A percentile compares a stretch with the other conserved stretches of the same genome.
Conservation (phyloP, 352 stramenopile genomes). For the Albugo candida region DNA sequence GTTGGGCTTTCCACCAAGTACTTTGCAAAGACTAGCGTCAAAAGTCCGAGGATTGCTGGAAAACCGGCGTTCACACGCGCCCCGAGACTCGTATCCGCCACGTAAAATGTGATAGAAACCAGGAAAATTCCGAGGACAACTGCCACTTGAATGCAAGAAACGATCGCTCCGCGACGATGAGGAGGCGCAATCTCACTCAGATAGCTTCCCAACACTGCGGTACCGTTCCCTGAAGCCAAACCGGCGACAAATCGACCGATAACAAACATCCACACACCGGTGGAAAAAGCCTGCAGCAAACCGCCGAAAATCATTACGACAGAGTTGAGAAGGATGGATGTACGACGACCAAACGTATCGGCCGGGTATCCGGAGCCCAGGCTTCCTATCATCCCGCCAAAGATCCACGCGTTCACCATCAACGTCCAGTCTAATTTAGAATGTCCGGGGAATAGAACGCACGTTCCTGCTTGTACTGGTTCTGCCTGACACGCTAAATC, state of each 20-base stretch:
- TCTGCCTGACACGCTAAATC: constrained; percentile 17
- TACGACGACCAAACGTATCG: constrained; percentile 20
- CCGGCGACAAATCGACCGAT: constrained; percentile 11
- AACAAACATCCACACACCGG: constrained; percentile 10
- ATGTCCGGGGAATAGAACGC: constrained; percentile 39
- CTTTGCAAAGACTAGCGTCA: constrained; percentile 17
- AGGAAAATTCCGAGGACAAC: constrained; percentile 25
- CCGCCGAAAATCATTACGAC: constrained; percentile 6
- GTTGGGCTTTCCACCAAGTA: constrained; percentile 9
- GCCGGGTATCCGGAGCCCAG: constrained; percentile 16
- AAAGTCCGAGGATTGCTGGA: constrained; percentile 22
- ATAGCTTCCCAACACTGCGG: constrained; percentile 2
- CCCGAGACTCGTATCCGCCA: constrained; percentile 19
- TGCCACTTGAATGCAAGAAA: constrained; percentile 20
- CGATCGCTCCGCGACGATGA: constrained; percentile 6
- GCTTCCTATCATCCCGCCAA: constrained; percentile 27
- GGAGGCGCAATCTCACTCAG: constrained; percentile 7
- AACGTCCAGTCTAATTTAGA: constrained; percentile 29
- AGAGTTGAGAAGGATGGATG: constrained; percentile 1
- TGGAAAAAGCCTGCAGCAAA: constrained; percentile 7
- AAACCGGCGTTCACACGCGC: constrained; percentile 33
- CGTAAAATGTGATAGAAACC: constrained; percentile 25
- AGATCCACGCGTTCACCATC: constrained; percentile 29
- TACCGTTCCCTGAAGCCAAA: constrained; percentile 6
- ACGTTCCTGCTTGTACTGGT: constrained; percentile 18